Evolutionary conservation across 352 stramenopile species (phyloP), one percentile per base, ranked within the genome.

Genomic region (Pythium rishiriense): DNA sequence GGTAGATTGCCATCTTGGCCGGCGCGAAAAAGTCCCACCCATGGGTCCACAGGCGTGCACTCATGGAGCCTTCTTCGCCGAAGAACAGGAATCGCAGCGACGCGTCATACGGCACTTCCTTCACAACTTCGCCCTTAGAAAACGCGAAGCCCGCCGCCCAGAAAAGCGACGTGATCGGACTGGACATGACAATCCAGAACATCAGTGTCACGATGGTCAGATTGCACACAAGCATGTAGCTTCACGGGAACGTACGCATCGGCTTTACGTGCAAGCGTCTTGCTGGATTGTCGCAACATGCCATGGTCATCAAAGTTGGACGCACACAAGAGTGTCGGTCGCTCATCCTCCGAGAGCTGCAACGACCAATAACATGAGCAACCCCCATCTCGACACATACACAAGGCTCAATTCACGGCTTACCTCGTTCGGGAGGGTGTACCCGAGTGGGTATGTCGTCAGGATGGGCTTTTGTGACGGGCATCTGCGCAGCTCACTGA

Each of bases 391-490:
- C 5, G 31, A 10, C 5, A 43, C 37, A n/a, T 12, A 21, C 7
- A 12, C 14, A 43, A 6, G 37, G 5, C 21, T 21, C 69, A 17
- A 21, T 21, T 17, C 14, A 43, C 14, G 37, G 5, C 21, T 21
- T 71, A 88, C 75, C 55, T 81, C n/a, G 46, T 87, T 85, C 14
- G 83, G 83, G 19, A 97, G 78, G 3, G 83, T 83, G 64, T 98
- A 99, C 7, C 83, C 94, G 22, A 94, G 72, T 17, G 94, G 94
- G 66, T 99, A 99, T 3, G 94, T 96, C 12, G 96, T 98, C 15
- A 99, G 68, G 25, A 98, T 84, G 11, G 92, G 65, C 52, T 93
- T 92, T 12, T 60, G 5, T 12, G 66, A 66, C 2, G 63, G 39
- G 48, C 77, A 88, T 15, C 76, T 70, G 12, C 39, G 43, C 17